phyloP scores from a whole-genome alignment of 495 filamentous ascomycete species.

The Aspergillus hancockii region DNA sequence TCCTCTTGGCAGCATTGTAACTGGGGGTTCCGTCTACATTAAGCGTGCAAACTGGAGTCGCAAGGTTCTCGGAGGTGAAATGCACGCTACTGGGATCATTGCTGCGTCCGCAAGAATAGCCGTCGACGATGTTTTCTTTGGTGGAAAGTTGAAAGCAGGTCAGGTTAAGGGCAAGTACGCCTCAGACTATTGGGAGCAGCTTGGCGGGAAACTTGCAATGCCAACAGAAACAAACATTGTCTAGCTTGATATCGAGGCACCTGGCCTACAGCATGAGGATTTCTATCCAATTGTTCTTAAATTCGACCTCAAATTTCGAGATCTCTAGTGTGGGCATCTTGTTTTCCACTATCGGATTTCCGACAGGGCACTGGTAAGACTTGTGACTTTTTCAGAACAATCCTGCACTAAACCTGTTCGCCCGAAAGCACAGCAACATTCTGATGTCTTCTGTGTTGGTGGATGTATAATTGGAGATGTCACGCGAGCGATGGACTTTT shows the following conservation, averaged over 20 bases:
- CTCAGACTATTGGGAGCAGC: neutral
- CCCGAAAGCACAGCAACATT: no score
- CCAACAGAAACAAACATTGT: conserved; percentile 3
- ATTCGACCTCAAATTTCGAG: neutral
- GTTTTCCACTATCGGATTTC: neutral
- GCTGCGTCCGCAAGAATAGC: neutral
- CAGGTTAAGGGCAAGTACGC: neutral
- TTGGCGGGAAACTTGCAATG: neutral
- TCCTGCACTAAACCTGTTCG: no score
- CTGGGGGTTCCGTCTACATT: conserved; percentile 6
- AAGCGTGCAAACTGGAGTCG: conserved; percentile 12
- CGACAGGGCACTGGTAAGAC: neutral
- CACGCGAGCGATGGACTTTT: no score
- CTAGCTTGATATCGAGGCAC: neutral
- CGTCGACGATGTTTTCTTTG: conserved; percentile 1
- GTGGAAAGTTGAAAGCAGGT: neutral
- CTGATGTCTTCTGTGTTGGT: no score
- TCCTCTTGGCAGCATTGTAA: conserved; percentile 13
- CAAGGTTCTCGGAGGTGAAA: conserved; percentile 18
- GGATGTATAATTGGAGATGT: no score
- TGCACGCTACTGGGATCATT: conserved; percentile 9
- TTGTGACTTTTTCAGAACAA: neutral
- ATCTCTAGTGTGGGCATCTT: neutral
- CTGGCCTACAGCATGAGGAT: neutral
- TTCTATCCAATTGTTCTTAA: neutral